Conservation (phyloP, 2,329 filamentous ascomycete genomes). For the Coniosporium tulheliwenetii region DNA sequence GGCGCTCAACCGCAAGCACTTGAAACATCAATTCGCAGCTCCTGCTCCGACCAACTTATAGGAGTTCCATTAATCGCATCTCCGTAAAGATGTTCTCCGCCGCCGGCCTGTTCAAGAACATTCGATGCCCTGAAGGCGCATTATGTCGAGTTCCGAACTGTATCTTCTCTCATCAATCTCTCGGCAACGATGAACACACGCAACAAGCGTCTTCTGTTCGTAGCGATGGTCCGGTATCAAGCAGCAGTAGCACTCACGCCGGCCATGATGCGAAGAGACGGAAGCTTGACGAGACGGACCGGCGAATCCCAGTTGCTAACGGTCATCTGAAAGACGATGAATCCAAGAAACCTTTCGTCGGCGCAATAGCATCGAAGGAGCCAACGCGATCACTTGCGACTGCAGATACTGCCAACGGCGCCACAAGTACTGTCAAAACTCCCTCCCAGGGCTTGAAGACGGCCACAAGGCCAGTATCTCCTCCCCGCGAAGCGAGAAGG, state of each 20-base stretch:
- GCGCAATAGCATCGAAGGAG: background rate
- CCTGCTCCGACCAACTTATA: too few relatives aligned
- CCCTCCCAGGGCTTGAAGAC: constrained; percentile 8
- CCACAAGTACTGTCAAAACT: too few relatives aligned
- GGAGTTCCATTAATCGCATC: too few relatives aligned
- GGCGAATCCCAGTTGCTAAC: too few relatives aligned
- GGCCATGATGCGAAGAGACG: background rate
- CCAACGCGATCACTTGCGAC: too few relatives aligned
- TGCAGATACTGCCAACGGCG: too few relatives aligned
- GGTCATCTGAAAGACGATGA: background rate
- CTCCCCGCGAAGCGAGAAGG: constrained; percentile 8
- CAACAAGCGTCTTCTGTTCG: too few relatives aligned
- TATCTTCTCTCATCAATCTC: constrained; percentile 38
- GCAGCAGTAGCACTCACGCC: background rate
- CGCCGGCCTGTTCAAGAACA: constrained; percentile 36
- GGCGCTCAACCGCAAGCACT: too few relatives aligned
- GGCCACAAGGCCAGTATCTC: constrained; percentile 15
- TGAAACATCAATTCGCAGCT: too few relatives aligned
- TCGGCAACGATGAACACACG: background rate
- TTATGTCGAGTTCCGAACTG: constrained; percentile 39
- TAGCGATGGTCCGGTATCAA: too few relatives aligned
- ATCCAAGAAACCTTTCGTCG: background rate
- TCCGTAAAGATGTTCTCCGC: constrained; percentile 33
- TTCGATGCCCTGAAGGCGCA: constrained; percentile 35
- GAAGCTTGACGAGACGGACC: background rate